A percentile compares a stretch with the other conserved stretches of the same genome.
Evolutionary conservation across 1,284 basidiomycete genomes (phyloP).

Genomic region (Boletus sp.): DNA sequence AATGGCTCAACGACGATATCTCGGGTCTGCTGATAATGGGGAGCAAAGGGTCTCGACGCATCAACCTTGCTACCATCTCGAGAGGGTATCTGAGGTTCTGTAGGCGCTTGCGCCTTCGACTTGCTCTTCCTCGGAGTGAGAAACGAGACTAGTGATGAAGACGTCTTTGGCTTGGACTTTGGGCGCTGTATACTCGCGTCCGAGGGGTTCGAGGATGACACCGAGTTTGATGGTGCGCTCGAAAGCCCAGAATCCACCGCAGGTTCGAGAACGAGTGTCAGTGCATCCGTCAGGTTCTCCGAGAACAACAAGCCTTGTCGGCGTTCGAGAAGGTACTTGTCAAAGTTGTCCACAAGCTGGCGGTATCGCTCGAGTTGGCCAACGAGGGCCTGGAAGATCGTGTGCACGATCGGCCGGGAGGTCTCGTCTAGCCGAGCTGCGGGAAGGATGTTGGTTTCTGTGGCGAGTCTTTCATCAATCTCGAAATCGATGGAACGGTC

Average conservation of each 20-base stretch:
- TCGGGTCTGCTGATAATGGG: conserved; percentile 80
- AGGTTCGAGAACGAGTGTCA: conserved; percentile 69
- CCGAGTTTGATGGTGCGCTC: conserved; percentile 18
- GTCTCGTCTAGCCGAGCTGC: conserved; percentile 65
- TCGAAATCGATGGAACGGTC: conserved; percentile 75
- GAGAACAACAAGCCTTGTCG: conserved; percentile 87
- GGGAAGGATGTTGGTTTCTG: conserved; percentile 54
- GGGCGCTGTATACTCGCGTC: conserved; percentile 33
- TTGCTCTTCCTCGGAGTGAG: conserved; percentile 72
- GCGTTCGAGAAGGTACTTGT: conserved; percentile 80
- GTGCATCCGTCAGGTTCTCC: conserved; percentile 89
- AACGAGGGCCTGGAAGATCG: conserved; percentile 74
- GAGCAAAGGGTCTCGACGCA: conserved; percentile 77
- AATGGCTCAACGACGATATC: conserved; percentile 72
- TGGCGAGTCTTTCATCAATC: conserved; percentile 62
- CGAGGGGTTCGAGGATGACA: conserved; percentile 24
- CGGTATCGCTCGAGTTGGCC: conserved; percentile 79
- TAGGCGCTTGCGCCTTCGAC: conserved; percentile 31
- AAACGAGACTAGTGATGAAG: conserved; percentile 70
- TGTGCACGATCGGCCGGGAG: conserved; percentile 73
- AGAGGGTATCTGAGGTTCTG: conserved; percentile 44
- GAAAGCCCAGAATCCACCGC: conserved; percentile 38
- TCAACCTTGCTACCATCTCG: conserved; percentile 39
- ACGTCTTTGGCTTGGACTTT: conserved; percentile 55
- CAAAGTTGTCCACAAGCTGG: conserved; percentile 72